Evolutionary conservation across 306 rosid species (phyloP).

Genomic region (Ziziphus jujuba): DNA sequence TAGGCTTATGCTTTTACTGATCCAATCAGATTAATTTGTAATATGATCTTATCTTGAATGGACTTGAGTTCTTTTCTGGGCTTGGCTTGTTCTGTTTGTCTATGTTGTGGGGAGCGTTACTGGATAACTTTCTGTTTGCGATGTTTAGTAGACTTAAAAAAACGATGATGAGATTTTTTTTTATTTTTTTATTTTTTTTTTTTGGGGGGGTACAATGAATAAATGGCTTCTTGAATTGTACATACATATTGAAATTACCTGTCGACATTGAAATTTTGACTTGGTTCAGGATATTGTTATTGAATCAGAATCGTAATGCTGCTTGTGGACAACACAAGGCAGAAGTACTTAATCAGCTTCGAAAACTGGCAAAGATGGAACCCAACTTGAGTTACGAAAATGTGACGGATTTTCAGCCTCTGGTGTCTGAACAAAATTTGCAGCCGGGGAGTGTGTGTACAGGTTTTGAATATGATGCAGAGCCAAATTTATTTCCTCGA

Average conservation of each 20-base stretch:
- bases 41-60: no score
- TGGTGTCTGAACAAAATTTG: conserved; percentile 36
- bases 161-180: background rate
- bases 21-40: no score
- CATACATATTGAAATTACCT: conserved; percentile 17
- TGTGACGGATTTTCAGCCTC: conserved; percentile 11
- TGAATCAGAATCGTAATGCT: conserved; percentile 79
- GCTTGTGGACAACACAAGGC: conserved; percentile 75
- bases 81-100: background rate
- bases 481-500: conserved; percentile 41
- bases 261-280: conserved; percentile 31
- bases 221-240: background rate
- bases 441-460: conserved; percentile 24
- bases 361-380: conserved; percentile 59
- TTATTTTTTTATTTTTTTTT: no score
- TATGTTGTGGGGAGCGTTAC: background rate
- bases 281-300: conserved; percentile 46
- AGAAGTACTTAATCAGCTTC: conserved; percentile 77
- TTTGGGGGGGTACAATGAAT: no score
- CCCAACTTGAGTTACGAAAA: conserved; percentile 30
- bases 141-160: background rate
- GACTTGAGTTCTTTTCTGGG: background rate
- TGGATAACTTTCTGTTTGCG: no score
- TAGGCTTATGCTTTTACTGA: no score
- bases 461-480: conserved; percentile 34